Evolutionary conservation across 1,284 basidiomycete species (phyloP), one percentile per base, ranked within the genome.

Genomic region (Ceratobasidium sp.): DNA sequence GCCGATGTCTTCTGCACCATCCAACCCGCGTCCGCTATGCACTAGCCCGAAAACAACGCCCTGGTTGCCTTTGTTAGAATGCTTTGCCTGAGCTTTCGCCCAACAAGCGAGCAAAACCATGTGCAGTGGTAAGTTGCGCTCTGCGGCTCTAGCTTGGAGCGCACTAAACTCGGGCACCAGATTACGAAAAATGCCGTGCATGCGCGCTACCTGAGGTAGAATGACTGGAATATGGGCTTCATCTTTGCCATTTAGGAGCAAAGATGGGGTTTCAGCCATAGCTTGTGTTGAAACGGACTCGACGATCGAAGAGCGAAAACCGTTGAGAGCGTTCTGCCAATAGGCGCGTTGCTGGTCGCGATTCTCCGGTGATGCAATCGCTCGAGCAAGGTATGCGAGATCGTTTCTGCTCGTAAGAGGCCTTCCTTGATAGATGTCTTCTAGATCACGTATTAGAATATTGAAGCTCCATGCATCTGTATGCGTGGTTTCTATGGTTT

Each of bases 91-190:
- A 39, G 87, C 80, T 18, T 83, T 83, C 7, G 87, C 86, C 89
- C 88, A 89, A 77, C 85, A 87, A 6, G 88, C 87, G 58, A 89
- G 82, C 67, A 88, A 84, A 15, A 89, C 81, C 39, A 85, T 85
- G 40, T 87, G 84, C 42, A 89, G 81, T 46, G 75, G 75, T 15
- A 77, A n/a, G 42, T 33, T 58, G 33, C 55, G 53, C 40, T 60
- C 66, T 18, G 44, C 28, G n/a, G 75, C 60, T 49, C 42, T 53
- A 12, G 53, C 56, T 18, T 68, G 63, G 5, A 68, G 56, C 3
- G 46, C 64, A 26, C 64, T 58, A 53, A 68, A 77, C 42, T 55
- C 66, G 20, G 68, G 39, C 39, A 77, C 64, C 5, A 77, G 64
- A 60, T 78, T 69, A 12, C 87, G 88, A 79, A 88, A 84, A 64